Evolutionary conservation across 495 filamentous ascomycete genomes (phyloP).

Genomic region (Penicillium chermesinum): DNA sequence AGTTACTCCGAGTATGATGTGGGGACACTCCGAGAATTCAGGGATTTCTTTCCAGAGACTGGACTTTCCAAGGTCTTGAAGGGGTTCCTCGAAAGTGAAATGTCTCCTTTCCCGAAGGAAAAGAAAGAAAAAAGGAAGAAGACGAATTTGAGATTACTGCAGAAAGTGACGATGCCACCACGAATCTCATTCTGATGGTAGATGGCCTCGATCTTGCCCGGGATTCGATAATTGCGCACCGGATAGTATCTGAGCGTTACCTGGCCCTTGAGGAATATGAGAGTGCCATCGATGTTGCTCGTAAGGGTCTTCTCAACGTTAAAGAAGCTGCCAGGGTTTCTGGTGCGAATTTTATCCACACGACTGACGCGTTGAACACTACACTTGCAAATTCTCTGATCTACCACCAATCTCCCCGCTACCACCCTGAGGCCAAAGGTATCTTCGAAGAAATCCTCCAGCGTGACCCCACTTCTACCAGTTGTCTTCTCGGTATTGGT

Average conservation of each 20-base stretch:
- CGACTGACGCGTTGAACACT: constrained; percentile 65
- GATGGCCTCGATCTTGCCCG: constrained; percentile 70
- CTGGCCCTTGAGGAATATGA: constrained; percentile 82
- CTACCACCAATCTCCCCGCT: constrained; percentile 78
- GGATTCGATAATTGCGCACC: constrained; percentile 74
- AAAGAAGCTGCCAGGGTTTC: constrained; percentile 56
- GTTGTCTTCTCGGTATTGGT: constrained; percentile 83
- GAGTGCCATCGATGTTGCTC: constrained; percentile 69
- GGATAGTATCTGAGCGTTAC: constrained; percentile 81
- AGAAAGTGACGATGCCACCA: constrained; percentile 18
- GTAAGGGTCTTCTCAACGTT: constrained; percentile 60
- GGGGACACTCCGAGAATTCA: constrained; percentile 70
- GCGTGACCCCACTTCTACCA: constrained; percentile 64
- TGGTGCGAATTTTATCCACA: constrained; percentile 61
- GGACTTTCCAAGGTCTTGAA: constrained; percentile 75
- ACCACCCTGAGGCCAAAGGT: constrained; percentile 78
- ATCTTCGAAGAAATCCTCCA: constrained; percentile 77
- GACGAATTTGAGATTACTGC: constrained; percentile 19
- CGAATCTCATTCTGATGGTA: constrained; percentile 67
- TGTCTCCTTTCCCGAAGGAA: constrained; percentile 68
- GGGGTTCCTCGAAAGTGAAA: constrained; percentile 73
- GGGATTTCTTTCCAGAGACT: constrained; percentile 74
- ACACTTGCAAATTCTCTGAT: constrained; percentile 78
- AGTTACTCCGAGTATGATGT: constrained; percentile 67
- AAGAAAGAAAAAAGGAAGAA: constrained; percentile 27